These are phyloP conservation scores for Maudiozyma bulderi DNA, from an alignment of 805 yeast species.

Conservation along the genomic window DNA sequence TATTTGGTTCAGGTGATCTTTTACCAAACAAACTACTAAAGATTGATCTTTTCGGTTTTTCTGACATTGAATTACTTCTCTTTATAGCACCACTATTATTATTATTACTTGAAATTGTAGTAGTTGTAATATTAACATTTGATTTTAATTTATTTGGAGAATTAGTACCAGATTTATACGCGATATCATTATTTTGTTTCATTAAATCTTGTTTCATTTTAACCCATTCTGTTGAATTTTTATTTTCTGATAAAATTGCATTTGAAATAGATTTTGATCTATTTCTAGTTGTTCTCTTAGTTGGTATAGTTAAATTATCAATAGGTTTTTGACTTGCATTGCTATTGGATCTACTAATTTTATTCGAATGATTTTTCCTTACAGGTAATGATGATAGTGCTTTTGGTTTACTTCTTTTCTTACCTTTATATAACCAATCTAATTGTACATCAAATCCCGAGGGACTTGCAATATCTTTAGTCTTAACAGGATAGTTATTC, in stretches of 20 bases:
- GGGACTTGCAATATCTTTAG: background rate
- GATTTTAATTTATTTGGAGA: background rate
- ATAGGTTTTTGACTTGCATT: no score
- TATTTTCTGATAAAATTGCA: slow-evolving; percentile 7
- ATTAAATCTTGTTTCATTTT: background rate
- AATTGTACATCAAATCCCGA: slow-evolving; percentile 49
- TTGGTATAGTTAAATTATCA: no score
- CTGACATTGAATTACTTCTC: slow-evolving; percentile 12
- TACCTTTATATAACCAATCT: slow-evolving; percentile 80
- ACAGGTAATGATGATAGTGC: background rate
- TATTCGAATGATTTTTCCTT: background rate
- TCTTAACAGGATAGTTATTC: background rate
- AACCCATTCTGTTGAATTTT: background rate
- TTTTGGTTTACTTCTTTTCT: slow-evolving; percentile 29
- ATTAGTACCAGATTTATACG: background rate
- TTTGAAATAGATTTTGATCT: slow-evolving; percentile 18
- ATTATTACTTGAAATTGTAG: background rate
- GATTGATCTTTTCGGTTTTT: slow-evolving; percentile 22
- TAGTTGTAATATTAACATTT: background rate
- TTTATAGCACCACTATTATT: background rate
- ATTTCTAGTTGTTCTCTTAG: slow-evolving; percentile 6
- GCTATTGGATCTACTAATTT: no score
- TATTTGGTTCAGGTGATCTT: slow-evolving; percentile 2
- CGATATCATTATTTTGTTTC: background rate
- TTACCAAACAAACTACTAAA: slow-evolving; percentile 23